Conservation (phyloP, 2,329 filamentous ascomycete species). For the Gnomoniopsis smithogilvyi region DNA sequence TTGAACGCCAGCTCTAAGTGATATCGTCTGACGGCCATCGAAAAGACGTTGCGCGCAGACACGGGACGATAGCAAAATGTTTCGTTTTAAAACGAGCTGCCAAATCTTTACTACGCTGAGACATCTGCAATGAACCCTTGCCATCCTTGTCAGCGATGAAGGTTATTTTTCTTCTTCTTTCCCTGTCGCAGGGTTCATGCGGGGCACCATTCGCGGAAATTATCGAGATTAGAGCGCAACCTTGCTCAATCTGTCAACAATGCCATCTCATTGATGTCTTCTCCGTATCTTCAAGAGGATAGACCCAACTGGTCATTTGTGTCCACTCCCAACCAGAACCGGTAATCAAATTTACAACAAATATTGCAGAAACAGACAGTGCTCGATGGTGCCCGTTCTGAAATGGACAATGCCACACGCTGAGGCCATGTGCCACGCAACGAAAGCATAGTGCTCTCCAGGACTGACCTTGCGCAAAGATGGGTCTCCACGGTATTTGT, state of each 20-base stretch:
- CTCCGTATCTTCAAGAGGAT: no score
- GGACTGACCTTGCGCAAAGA: neutral
- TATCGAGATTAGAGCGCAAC: neutral
- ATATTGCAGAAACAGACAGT: no score
- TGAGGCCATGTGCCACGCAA: no score
- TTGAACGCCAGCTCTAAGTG: neutral
- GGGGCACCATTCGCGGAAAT: neutral
- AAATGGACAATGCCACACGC: no score
- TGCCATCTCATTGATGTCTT: no score
- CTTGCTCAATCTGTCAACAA: neutral
- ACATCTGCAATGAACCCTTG: neutral
- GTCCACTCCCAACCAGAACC: no score
- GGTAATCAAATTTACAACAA: no score
- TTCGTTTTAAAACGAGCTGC: constrained; percentile 1
- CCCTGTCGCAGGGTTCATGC: neutral
- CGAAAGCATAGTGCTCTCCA: neutral
- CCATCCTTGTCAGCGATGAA: constrained; percentile 2
- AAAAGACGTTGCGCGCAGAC: neutral
- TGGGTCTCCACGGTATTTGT: neutral
- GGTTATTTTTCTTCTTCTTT: constrained; percentile 6
- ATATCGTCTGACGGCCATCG: neutral
- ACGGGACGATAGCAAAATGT: neutral
- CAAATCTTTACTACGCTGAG: neutral
- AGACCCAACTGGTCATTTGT: no score
- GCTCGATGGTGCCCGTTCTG: no score